Evolutionary conservation across 1,139 yeast genomes (phyloP).

Genomic region (Scheffersomyces stambukii): DNA sequence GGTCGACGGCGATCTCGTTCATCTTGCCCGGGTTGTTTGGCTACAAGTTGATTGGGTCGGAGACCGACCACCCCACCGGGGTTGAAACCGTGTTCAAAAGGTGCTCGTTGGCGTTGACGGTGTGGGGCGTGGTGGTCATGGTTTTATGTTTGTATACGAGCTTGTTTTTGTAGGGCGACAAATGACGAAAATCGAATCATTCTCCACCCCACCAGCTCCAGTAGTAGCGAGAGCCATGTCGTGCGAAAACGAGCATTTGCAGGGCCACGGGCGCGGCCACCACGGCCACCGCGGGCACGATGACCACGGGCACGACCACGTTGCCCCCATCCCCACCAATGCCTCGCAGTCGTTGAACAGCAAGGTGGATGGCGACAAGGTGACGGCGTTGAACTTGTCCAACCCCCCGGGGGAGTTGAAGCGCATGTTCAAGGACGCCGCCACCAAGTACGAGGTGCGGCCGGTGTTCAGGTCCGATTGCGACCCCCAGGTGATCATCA

Average conservation of each 20-base stretch:
- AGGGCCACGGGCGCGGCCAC: slow-evolving; percentile 19
- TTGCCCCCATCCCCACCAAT: slow-evolving; percentile 71
- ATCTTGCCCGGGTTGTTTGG: slow-evolving; percentile 60
- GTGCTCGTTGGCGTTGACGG: slow-evolving; percentile 27
- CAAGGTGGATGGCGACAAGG: slow-evolving; percentile 57
- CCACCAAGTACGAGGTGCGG: slow-evolving; percentile 35
- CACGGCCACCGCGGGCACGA: slow-evolving; percentile 19
- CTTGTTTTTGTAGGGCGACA: slow-evolving; percentile 16
- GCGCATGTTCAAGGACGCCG: slow-evolving; percentile 46
- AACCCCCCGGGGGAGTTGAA: slow-evolving; percentile 49
- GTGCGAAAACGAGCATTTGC: slow-evolving; percentile 37
- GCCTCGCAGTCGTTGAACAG: slow-evolving; percentile 64
- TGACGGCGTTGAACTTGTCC: slow-evolving; percentile 62
- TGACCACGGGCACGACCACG: slow-evolving; percentile 25
- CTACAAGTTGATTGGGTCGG: slow-evolving; percentile 42
- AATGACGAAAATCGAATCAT: background rate
- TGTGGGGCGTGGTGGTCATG: slow-evolving; percentile 44
- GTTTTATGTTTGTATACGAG: slow-evolving; percentile 36
- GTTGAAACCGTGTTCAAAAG: slow-evolving; percentile 22
- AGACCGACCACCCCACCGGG: slow-evolving; percentile 19
- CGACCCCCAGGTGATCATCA: slow-evolving; percentile 73
- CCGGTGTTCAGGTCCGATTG: slow-evolving; percentile 68
- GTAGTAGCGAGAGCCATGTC: slow-evolving; percentile 21
- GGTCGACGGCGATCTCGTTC: slow-evolving; percentile 57
- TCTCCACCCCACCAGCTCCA: background rate